Evolutionary conservation across 2,329 filamentous ascomycete species (phyloP).

Genomic region (Fusarium robinianum): DNA sequence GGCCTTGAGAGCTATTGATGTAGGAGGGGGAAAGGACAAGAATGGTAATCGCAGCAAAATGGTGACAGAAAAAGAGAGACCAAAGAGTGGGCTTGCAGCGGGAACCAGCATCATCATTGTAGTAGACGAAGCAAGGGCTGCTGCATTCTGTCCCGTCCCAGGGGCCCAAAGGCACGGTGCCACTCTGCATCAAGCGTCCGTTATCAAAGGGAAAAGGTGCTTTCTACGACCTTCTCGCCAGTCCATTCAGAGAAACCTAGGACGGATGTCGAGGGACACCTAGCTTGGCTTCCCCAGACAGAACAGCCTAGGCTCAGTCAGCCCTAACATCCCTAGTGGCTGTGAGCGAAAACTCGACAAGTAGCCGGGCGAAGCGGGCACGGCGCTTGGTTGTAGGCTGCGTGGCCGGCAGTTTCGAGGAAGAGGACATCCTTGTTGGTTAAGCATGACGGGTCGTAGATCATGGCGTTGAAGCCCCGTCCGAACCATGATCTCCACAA

Average conservation of each 20-base stretch:
- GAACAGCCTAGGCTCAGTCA: slow-evolving; percentile 20
- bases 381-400: slow-evolving; percentile 13
- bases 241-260: slow-evolving; percentile 8
- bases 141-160: slow-evolving; percentile 23
- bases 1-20: slow-evolving; percentile 2
- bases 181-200: slow-evolving; percentile 27
- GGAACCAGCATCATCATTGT: slow-evolving; percentile 35
- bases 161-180: slow-evolving; percentile 31
- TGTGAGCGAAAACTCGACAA: slow-evolving; percentile 21
- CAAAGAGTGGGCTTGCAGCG: slow-evolving; percentile 30
- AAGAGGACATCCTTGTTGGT: slow-evolving; percentile 32
- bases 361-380: slow-evolving; percentile 24
- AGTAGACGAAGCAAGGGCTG: slow-evolving; percentile 20
- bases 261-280: slow-evolving; percentile 17
- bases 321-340: slow-evolving; percentile 24
- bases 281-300: slow-evolving; percentile 17
- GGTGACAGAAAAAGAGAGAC: slow-evolving; percentile 9
- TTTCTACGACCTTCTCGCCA: slow-evolving; percentile 16
- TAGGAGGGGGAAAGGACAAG: slow-evolving; percentile 3
- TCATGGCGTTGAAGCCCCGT: slow-evolving; percentile 40
- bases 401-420: slow-evolving; percentile 36
- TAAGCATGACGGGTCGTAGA: slow-evolving; percentile 38
- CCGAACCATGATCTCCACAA: slow-evolving; percentile 41
- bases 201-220: slow-evolving; percentile 16
- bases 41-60: slow-evolving; percentile 14